Conservation (phyloP, 1,284 basidiomycete genomes). For the Schizophyllum commune region DNA sequence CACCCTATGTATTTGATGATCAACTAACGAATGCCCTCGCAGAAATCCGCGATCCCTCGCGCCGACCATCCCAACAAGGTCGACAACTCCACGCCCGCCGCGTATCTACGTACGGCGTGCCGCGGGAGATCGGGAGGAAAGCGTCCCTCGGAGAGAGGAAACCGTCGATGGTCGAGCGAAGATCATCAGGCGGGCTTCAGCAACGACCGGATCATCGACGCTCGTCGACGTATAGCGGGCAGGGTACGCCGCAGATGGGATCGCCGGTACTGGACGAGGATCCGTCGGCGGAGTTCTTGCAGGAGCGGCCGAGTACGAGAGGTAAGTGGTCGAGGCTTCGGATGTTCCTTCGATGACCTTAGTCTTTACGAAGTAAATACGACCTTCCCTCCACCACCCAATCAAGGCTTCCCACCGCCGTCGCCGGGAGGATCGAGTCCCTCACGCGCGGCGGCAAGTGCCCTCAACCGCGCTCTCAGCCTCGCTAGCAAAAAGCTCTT, state of each 20-base stretch:
- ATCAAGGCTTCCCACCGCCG: conserved; percentile 37
- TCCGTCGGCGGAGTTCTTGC: background rate
- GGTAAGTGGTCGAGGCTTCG: too few species aligned
- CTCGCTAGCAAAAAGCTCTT: conserved; percentile 87
- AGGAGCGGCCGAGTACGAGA: background rate
- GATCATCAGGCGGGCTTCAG: too few species aligned
- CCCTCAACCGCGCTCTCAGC: conserved; percentile 80
- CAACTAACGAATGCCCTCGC: too few species aligned
- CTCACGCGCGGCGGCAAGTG: conserved; percentile 58
- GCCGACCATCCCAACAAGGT: conserved; percentile 49
- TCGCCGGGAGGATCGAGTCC: conserved; percentile 66
- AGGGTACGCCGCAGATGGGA: background rate
- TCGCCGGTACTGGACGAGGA: background rate
- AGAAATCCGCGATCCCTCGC: conserved; percentile 63
- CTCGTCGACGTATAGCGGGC: background rate
- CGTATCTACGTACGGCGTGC: background rate
- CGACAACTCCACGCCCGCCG: conserved; percentile 19
- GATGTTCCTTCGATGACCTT: too few species aligned
- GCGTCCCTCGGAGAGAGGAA: too few species aligned
- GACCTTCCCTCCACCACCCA: conserved; percentile 33
- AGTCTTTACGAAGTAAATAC: too few species aligned
- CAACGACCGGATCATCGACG: background rate
- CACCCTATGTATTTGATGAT: too few species aligned
- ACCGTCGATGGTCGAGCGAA: too few species aligned
- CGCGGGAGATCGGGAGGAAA: background rate